Conservation (phyloP, 2,329 filamentous ascomycete genomes). For the Xylariomycetidae sp. region DNA sequence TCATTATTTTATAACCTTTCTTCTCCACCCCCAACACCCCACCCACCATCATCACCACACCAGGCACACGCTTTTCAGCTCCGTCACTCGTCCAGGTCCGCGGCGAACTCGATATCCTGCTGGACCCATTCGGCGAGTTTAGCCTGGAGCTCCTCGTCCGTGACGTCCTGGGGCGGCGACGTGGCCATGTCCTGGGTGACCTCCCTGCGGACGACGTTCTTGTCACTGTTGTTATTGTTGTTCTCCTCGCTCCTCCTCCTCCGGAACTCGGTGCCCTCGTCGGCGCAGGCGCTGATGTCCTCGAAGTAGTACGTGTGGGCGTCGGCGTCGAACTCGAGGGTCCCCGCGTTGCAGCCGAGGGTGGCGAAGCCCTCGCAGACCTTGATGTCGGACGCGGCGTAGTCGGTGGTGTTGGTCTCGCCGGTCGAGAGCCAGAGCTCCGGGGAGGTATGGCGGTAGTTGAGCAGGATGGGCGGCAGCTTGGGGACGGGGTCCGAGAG, state of each 20-base stretch:
- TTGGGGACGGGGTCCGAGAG: constrained; percentile 62
- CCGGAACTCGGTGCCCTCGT: constrained; percentile 18
- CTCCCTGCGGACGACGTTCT: constrained; percentile 1
- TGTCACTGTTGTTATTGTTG: constrained; percentile 1
- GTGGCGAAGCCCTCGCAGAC: constrained; percentile 46
- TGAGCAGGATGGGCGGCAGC: constrained; percentile 56
- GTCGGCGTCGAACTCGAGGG: constrained; percentile 36
- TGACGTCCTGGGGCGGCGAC: constrained; percentile 12
- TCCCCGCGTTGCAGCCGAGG: constrained; percentile 46
- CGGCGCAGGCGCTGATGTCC: constrained; percentile 35
- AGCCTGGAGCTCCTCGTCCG: constrained; percentile 18
- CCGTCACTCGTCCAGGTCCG: no score
- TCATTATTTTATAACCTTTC: no score
- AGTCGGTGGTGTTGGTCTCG: constrained; percentile 27
- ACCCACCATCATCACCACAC: no score
- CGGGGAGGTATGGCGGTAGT: constrained; percentile 62
- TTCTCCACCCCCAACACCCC: no score
- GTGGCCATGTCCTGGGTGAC: constrained; percentile 15
- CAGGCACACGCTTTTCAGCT: no score
- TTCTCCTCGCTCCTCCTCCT: constrained; percentile 10
- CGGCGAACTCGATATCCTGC: constrained; percentile 17
- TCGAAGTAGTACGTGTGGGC: constrained; percentile 49
- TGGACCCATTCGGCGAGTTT: constrained; percentile 19
- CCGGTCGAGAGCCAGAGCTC: constrained; percentile 60
- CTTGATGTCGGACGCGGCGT: constrained; percentile 35